Percentiles rank a stretch among this genome's conserved stretches.
Evolutionary conservation across 768 basidiomycete genomes (phyloP).

Genomic region (Tylopilus intermedius): DNA sequence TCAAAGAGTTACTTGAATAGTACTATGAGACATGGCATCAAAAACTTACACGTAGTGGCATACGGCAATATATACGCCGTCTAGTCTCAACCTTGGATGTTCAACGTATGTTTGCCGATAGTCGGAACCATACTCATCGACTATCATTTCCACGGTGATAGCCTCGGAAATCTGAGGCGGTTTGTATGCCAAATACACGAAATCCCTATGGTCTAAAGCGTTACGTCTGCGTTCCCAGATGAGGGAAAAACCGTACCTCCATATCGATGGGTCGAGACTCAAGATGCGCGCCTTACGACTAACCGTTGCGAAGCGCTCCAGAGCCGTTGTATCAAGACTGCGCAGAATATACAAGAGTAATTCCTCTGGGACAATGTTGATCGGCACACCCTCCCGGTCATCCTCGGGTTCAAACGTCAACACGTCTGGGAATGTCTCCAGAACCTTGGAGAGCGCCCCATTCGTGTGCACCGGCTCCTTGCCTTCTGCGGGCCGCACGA

Average conservation of each 20-base stretch:
- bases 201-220: conserved; percentile 38
- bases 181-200: conserved; percentile 63
- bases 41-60: conserved; percentile 76
- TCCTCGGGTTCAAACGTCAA: conserved; percentile 66
- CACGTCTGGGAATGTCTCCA: conserved; percentile 44
- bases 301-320: conserved; percentile 75
- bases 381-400: conserved; percentile 50
- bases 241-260: conserved; percentile 53
- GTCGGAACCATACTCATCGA: conserved; percentile 51
- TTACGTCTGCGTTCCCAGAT: conserved; percentile 2
- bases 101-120: conserved; percentile 78
- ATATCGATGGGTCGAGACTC: conserved; percentile 63
- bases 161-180: conserved; percentile 66
- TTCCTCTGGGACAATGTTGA: conserved; percentile 71
- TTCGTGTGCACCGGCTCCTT: conserved; percentile 16
- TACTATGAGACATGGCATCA: background rate
- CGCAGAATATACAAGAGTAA: conserved; percentile 64
- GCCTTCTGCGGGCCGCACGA: conserved; percentile 54
- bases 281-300: conserved; percentile 72
- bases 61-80: conserved; percentile 88
- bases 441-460: conserved; percentile 44
- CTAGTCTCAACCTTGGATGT: conserved; percentile 77
- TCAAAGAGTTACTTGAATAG: conserved; percentile 2
- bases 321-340: conserved; percentile 55
- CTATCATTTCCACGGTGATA: conserved; percentile 45